A percentile compares a stretch with the other conserved stretches of the same genome.
phyloP scores from a whole-genome alignment of 345 rosid genomes.

The Punica granatum region DNA sequence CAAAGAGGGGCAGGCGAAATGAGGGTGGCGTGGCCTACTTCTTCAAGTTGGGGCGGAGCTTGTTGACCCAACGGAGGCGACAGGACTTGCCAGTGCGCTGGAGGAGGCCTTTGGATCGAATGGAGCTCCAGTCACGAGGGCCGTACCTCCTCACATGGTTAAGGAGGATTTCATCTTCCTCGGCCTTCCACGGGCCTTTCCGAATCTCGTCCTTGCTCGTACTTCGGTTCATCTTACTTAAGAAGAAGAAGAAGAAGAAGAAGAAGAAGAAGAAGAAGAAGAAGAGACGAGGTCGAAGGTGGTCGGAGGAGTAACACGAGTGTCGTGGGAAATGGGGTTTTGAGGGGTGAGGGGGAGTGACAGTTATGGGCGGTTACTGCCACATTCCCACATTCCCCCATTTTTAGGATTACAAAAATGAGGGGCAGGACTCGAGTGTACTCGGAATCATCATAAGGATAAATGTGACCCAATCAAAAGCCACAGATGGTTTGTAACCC shows the following conservation, averaged over 20 bases:
- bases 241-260: too few species aligned
- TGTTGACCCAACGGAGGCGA: constrained; percentile 98
- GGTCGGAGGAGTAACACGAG: background rate
- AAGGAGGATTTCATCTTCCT: constrained; percentile 73
- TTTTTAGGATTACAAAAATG: background rate
- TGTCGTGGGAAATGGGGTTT: background rate
- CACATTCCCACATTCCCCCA: constrained; percentile 7
- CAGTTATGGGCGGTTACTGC: constrained; percentile 7
- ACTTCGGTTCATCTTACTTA: too few species aligned
- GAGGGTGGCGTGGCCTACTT: constrained; percentile 28
- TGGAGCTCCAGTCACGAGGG: constrained; percentile 98
- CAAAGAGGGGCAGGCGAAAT: background rate
- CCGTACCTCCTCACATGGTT: constrained; percentile 71
- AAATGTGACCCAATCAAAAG: background rate
- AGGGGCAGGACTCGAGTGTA: background rate
- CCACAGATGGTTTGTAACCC: too few species aligned
- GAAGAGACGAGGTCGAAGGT: background rate
- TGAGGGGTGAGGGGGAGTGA: background rate
- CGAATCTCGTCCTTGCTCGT: constrained; percentile 22
- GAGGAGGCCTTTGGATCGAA: constrained; percentile 96
- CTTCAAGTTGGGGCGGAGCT: constrained; percentile 86
- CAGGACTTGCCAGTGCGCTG: constrained; percentile 89
- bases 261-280: background rate
- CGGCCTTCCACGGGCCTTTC: constrained; percentile 94
- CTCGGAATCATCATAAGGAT: background rate